Percentiles rank a stretch among this genome's conserved stretches.
phyloP scores from a whole-genome alignment of 495 filamentous ascomycete genomes.

The Neurospora pannonica region DNA sequence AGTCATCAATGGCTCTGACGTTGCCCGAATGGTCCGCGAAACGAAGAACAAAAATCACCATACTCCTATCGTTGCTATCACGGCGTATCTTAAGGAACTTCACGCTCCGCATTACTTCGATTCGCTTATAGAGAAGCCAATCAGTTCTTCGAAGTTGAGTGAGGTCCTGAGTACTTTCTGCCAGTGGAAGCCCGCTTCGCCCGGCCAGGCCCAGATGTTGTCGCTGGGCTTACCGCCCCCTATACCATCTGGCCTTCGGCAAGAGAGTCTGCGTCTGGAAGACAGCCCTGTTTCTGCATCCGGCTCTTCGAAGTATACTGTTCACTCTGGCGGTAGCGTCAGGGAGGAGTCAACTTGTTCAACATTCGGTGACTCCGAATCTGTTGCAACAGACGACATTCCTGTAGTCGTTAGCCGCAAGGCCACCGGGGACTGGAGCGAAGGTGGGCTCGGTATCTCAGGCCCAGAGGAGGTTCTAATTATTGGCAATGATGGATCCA shows the following conservation, averaged over 20 bases:
- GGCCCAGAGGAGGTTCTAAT: constrained; percentile 31
- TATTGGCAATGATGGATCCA: constrained; percentile 20
- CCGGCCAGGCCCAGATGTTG: constrained; percentile 33
- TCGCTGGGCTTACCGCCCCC: constrained; percentile 37
- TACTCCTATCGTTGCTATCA: constrained; percentile 95
- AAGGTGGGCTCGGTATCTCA: constrained; percentile 63
- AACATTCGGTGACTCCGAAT: constrained; percentile 79
- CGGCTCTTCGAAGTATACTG: constrained; percentile 65
- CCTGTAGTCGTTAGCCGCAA: constrained; percentile 65
- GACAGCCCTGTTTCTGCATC: constrained; percentile 86
- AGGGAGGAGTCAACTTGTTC: constrained; percentile 78
- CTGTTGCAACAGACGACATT: constrained; percentile 66
- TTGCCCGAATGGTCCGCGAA: constrained; percentile 93
- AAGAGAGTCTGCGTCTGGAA: constrained; percentile 51
- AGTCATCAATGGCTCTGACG: constrained; percentile 86
- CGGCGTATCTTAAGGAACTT: constrained; percentile 91
- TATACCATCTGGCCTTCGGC: constrained; percentile 54
- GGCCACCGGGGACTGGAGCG: constrained; percentile 62
- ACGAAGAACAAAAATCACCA: constrained; percentile 89
- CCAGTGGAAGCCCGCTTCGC: constrained; percentile 76
- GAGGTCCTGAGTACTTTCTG: constrained; percentile 79
- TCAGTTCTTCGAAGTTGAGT: constrained; percentile 76
- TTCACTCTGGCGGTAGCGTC: constrained; percentile 60
- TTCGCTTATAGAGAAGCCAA: constrained; percentile 88
- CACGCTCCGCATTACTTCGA: constrained; percentile 92